A percentile compares a stretch with the other conserved stretches of the same genome.
Conservation (phyloP, 106 monocot species). For the Vanilla planifolia region DNA sequence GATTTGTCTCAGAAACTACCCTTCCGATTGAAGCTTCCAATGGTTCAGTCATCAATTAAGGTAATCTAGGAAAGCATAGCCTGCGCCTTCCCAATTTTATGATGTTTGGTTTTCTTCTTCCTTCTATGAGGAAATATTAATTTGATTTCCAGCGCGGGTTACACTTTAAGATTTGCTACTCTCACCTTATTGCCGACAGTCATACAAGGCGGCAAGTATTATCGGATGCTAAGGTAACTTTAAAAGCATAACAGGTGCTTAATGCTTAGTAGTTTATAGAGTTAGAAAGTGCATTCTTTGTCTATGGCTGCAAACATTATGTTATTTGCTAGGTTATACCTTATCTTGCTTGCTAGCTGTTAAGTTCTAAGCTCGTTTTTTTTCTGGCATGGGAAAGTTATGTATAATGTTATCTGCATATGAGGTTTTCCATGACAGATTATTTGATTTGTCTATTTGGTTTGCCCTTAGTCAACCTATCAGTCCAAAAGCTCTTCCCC, state of each 20-base stretch:
- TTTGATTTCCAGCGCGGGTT: constrained; percentile 56
- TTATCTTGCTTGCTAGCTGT: not conserved
- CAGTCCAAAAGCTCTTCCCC: no score
- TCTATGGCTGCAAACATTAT: not conserved
- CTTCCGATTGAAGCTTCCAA: constrained; percentile 60
- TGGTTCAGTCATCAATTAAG: constrained; percentile 74
- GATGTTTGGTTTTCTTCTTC: constrained; percentile 1
- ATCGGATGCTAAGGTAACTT: constrained; percentile 63
- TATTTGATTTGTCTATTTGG: no score
- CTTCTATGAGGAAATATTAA: not conserved
- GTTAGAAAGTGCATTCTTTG: not conserved
- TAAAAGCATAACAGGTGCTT: not conserved
- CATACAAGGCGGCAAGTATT: constrained; percentile 46
- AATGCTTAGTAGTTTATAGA: not conserved
- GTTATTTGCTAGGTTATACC: not conserved
- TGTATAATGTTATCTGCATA: no score
- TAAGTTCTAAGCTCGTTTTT: not conserved
- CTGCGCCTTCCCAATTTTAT: not conserved
- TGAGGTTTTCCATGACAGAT: no score
- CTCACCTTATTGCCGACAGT: constrained; percentile 43
- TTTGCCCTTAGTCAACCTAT: no score
- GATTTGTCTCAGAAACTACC: constrained; percentile 84
- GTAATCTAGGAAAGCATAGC: constrained; percentile 9
- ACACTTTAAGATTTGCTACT: constrained; percentile 79
- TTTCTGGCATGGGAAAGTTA: not conserved